Percentiles rank a stretch among this genome's conserved stretches.
Evolutionary conservation across 257 asterid genomes (phyloP).

Genomic region (Phtheirospermum japonicum): DNA sequence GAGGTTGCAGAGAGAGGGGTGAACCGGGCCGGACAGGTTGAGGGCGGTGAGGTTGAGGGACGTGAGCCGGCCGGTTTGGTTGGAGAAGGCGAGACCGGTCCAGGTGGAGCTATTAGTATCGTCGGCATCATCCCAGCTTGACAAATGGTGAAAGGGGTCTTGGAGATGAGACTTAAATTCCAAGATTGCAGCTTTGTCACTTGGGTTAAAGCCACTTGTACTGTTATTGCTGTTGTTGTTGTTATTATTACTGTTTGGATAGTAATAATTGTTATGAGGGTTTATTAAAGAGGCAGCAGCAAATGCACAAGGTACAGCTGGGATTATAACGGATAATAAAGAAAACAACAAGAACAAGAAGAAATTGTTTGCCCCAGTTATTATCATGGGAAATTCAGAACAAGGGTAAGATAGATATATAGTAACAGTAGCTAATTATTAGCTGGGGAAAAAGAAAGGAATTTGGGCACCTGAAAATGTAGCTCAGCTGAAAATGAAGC

Average conservation of each 20-base stretch:
- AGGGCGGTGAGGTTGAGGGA: slow-evolving; percentile 69
- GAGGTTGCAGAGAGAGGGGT: slow-evolving; percentile 69
- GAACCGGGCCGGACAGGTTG: slow-evolving; percentile 57
- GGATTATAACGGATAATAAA: neutral
- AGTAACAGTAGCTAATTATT: neutral
- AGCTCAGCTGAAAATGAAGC: neutral
- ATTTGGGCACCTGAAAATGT: neutral
- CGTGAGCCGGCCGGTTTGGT: slow-evolving; percentile 55
- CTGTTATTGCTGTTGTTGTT: neutral
- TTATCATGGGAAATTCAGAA: slow-evolving; percentile 7
- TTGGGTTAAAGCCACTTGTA: slow-evolving; percentile 13
- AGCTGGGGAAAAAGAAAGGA: neutral
- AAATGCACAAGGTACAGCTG: slow-evolving; percentile 14
- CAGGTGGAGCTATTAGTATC: slow-evolving; percentile 27
- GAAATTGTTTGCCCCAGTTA: neutral
- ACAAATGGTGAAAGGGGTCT: slow-evolving; percentile 44
- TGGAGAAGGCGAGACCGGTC: slow-evolving; percentile 58
- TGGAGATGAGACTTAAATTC: slow-evolving; percentile 56
- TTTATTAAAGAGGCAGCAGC: slow-evolving; percentile 9
- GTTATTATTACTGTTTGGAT: no score
- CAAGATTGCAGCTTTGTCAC: slow-evolving; percentile 57
- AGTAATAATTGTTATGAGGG: neutral
- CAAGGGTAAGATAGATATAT: neutral
- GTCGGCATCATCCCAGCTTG: slow-evolving; percentile 53
- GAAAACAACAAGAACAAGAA: neutral